Conservation (phyloP, 2,329 filamentous ascomycete species). For the Colletotrichum musae region DNA sequence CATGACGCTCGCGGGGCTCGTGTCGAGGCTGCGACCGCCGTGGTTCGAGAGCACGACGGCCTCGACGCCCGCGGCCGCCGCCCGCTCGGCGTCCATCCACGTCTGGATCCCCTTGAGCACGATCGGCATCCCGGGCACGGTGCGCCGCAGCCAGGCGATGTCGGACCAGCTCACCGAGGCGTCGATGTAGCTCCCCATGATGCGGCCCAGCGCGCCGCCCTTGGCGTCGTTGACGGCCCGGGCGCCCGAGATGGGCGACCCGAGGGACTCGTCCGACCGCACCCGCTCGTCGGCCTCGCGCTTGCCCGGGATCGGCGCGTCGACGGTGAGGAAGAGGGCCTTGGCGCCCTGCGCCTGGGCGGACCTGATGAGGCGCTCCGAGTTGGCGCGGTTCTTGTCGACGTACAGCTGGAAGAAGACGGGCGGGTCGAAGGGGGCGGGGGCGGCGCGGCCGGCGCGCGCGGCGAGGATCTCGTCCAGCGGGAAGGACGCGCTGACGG, state of each 20-base stretch:
- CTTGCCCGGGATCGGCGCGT: constrained; percentile 71
- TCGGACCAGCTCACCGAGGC: constrained; percentile 74
- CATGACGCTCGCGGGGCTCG: constrained; percentile 67
- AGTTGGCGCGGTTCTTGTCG: constrained; percentile 67
- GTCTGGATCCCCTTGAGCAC: constrained; percentile 81
- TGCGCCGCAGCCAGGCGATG: constrained; percentile 74
- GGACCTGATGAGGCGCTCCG: constrained; percentile 62
- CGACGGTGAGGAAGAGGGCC: constrained; percentile 72
- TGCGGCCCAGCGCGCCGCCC: constrained; percentile 68
- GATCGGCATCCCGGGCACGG: constrained; percentile 68
- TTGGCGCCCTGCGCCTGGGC: constrained; percentile 63
- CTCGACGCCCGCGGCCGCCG: constrained; percentile 72
- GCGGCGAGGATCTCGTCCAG: constrained; percentile 63
- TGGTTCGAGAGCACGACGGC: constrained; percentile 81
- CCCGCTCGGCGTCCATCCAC: constrained; percentile 72
- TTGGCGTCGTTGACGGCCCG: constrained; percentile 65
- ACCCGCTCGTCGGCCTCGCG: constrained; percentile 63
- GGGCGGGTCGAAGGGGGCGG: constrained; percentile 46
- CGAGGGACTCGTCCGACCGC: constrained; percentile 61
- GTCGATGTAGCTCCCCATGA: constrained; percentile 72
- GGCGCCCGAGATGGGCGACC: constrained; percentile 65
- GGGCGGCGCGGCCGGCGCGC: constrained; percentile 10
- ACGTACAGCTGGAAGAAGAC: constrained; percentile 76
- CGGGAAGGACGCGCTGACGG: constrained; percentile 73
- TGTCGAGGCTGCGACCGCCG: constrained; percentile 72